Conservation (phyloP, 2,329 filamentous ascomycete species). For the Samsoniella hepiali region DNA sequence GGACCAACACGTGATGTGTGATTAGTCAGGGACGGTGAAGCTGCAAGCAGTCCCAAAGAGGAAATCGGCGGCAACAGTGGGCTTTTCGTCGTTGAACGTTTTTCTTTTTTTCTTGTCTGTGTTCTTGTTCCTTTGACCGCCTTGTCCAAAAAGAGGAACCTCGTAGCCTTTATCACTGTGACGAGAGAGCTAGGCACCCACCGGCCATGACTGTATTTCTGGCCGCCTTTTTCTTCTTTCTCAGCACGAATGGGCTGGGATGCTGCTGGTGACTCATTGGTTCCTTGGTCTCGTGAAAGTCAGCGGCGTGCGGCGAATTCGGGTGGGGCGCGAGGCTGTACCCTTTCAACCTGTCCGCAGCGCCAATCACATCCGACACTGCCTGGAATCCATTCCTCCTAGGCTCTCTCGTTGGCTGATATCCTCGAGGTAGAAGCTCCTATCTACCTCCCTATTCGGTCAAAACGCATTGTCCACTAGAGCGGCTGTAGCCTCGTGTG, state of each 20-base stretch:
- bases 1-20: slow-evolving; percentile 9
- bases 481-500: neutral
- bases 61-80: neutral
- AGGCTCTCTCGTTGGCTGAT: neutral
- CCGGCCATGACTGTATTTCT: slow-evolving; percentile 8
- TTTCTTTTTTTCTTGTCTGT: neutral
- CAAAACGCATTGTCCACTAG: neutral
- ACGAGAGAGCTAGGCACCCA: slow-evolving; percentile 9
- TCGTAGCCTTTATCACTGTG: slow-evolving; percentile 6
- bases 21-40: slow-evolving; percentile 7
- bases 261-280: slow-evolving; percentile 16
- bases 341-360: neutral
- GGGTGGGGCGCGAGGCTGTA: slow-evolving; percentile 9
- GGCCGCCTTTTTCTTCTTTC: neutral
- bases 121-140: neutral
- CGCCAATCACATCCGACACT: neutral
- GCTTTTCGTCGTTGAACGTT: neutral
- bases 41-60: neutral
- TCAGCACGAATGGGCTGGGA: neutral
- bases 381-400: neutral
- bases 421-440: neutral
- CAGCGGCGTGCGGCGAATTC: neutral
- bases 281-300: slow-evolving; percentile 5
- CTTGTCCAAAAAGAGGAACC: neutral
- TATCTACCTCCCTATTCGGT: neutral